These are phyloP conservation scores for Backusella circina DNA, from an alignment of 192 early-diverging fungal genomes.

Conservation along the genomic window DNA sequence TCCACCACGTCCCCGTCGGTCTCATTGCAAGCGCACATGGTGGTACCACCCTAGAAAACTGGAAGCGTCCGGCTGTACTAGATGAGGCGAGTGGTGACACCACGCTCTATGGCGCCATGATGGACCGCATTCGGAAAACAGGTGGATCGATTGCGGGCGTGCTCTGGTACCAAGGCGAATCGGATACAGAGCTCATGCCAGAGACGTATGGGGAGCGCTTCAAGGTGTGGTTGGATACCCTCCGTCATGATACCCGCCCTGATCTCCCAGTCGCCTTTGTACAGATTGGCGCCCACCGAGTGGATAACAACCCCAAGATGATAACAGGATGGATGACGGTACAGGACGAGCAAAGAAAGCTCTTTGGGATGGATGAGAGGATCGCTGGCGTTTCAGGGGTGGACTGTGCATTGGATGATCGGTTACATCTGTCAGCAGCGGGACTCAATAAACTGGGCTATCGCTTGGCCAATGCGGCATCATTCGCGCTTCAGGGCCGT, in stretches of 20 bases:
- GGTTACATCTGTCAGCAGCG: constrained; percentile 15
- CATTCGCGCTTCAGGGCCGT: background rate
- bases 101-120: constrained; percentile 28
- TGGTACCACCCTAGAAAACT: constrained; percentile 18
- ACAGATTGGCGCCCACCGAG: constrained; percentile 16
- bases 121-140: background rate
- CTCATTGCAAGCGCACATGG: constrained; percentile 35
- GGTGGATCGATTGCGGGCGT: constrained; percentile 22
- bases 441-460: constrained; percentile 12
- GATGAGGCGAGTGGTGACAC: background rate
- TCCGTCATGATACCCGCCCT: background rate
- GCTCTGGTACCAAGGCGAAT: constrained; percentile 37
- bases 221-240: background rate
- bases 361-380: background rate
- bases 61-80: constrained; percentile 5
- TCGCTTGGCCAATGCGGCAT: constrained; percentile 10
- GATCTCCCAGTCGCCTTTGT: constrained; percentile 16
- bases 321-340: constrained; percentile 15
- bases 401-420: constrained; percentile 25
- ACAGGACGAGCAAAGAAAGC: constrained; percentile 11
- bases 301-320: background rate
- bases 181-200: constrained; percentile 15
- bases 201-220: background rate
- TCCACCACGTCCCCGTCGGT: constrained; percentile 24
- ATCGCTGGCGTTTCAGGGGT: constrained; percentile 19